Conservation (phyloP, 2,329 filamentous ascomycete genomes). For the Fusarium concolor region DNA sequence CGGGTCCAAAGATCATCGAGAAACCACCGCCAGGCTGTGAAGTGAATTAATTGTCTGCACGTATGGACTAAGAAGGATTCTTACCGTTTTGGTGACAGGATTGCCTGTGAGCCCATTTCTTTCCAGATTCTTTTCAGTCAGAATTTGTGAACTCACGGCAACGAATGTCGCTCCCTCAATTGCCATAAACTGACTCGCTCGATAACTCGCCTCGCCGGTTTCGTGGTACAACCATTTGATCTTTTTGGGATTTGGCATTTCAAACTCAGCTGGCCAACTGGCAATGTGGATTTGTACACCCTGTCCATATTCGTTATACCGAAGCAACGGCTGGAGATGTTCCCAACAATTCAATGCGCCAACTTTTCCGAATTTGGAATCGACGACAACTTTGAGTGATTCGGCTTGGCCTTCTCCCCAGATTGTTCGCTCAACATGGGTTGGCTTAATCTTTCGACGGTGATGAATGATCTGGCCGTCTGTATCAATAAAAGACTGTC, state of each 20-base stretch:
- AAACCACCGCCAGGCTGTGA: not conserved
- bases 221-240: not conserved
- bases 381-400: not conserved
- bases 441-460: conserved; percentile 4
- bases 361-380: conserved; percentile 2
- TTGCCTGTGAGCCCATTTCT: not conserved
- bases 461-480: not conserved
- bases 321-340: not conserved
- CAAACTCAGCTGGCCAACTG: not conserved
- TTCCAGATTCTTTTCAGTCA: not conserved
- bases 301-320: conserved; percentile 5
- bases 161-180: conserved; percentile 3
- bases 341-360: conserved; percentile 6
- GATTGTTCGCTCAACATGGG: not conserved
- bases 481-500: not conserved
- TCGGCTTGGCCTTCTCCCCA: conserved; percentile 4
- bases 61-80: no score
- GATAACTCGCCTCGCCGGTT: not conserved
- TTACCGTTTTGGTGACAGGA: conserved; percentile 1
- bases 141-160: not conserved
- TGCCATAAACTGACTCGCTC: not conserved
- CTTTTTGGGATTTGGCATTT: not conserved
- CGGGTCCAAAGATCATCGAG: conserved; percentile 4
- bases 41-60: not conserved
- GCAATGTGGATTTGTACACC: not conserved